Evolutionary conservation across 1,284 basidiomycete genomes (phyloP).

Genomic region (Fistulinella staudtii): DNA sequence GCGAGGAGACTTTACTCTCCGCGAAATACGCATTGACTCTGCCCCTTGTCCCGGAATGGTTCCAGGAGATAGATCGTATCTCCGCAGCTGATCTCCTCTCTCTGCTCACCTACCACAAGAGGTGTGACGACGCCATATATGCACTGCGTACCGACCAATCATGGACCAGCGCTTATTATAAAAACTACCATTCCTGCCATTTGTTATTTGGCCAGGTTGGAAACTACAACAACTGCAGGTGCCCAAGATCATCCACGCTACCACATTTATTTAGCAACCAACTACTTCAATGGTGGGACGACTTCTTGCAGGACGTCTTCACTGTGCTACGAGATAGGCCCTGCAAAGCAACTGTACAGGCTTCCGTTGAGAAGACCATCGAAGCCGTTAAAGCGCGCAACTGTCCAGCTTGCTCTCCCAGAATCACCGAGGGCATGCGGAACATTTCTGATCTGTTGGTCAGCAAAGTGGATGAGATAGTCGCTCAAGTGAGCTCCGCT

Average conservation of each 20-base stretch:
- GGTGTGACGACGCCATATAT: conserved; percentile 10
- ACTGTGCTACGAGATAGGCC: conserved; percentile 13
- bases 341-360: conserved; percentile 10
- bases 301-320: conserved; percentile 9
- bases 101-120: conserved; percentile 17
- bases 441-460: conserved; percentile 13
- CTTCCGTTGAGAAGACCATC: conserved; percentile 2
- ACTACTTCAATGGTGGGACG: conserved; percentile 14
- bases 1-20: conserved; percentile 13
- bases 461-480: conserved; percentile 15
- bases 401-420: conserved; percentile 7
- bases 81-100: conserved; percentile 16
- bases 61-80: conserved; percentile 18
- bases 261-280: neutral
- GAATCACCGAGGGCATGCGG: conserved; percentile 11
- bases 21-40: conserved; percentile 16
- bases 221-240: neutral
- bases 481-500: conserved; percentile 6
- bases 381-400: neutral
- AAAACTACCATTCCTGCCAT: neutral
- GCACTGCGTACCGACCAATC: conserved; percentile 4
- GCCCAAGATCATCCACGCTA: neutral
- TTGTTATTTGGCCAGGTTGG: conserved; percentile 12
- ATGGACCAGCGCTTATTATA: conserved; percentile 17
- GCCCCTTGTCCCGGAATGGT: conserved; percentile 16